phyloP scores from a whole-genome alignment of 2,329 filamentous ascomycete genomes.

The Pseudogymnoascus sp. region DNA sequence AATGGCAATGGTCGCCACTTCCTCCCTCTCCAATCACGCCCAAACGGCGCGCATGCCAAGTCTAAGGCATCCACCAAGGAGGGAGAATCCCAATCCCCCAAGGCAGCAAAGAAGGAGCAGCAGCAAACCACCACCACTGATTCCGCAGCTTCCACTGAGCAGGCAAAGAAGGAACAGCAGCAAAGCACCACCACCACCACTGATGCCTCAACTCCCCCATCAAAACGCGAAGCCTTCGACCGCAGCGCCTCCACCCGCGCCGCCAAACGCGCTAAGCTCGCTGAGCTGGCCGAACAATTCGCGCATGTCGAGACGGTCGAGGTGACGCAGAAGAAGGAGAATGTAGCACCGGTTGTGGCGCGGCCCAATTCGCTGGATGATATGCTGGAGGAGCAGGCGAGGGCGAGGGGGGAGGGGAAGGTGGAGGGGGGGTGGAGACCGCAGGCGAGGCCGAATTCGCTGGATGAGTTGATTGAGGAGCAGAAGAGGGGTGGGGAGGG shows the following conservation, averaged over 20 bases:
- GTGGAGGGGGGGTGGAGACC: neutral
- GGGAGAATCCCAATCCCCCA: neutral
- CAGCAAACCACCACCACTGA: neutral
- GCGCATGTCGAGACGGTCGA: neutral
- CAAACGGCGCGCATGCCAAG: neutral
- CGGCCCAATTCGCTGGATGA: neutral
- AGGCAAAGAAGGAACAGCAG: neutral
- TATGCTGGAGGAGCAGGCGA: neutral
- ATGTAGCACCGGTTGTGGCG: neutral
- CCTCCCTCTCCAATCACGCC: neutral
- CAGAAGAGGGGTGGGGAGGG: neutral
- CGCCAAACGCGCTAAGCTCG: neutral
- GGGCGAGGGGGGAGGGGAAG: neutral
- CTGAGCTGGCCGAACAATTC: neutral
- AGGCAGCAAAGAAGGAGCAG: neutral
- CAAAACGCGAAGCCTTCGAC: neutral
- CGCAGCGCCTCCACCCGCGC: neutral
- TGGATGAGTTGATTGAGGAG: neutral
- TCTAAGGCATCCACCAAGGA: neutral
- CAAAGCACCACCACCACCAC: neutral
- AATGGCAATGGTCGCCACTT: neutral
- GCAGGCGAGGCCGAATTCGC: neutral
- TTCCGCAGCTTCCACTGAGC: neutral
- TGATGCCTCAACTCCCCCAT: neutral
- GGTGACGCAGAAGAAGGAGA: neutral